Conservation (phyloP, 2,329 filamentous ascomycete genomes). For the Exophiala sideris region DNA sequence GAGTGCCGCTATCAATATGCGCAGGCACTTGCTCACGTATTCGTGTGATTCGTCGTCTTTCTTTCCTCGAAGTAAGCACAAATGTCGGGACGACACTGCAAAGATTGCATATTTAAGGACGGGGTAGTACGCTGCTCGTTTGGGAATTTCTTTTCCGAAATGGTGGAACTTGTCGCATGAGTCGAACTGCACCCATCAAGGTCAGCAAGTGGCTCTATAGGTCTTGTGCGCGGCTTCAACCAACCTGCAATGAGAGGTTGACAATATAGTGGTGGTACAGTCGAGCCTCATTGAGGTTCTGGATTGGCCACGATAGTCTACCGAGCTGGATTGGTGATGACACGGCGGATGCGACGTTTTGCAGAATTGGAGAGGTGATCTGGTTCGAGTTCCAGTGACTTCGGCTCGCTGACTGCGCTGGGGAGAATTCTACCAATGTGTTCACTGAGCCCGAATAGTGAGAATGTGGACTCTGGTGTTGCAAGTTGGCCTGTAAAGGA, state of each 20-base stretch:
- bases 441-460: not conserved
- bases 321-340: slow-evolving; percentile 7
- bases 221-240: not conserved
- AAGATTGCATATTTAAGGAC: slow-evolving; percentile 49
- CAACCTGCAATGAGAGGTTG: slow-evolving; percentile 35
- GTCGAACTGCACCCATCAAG: slow-evolving; percentile 29
- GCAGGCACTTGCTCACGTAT: slow-evolving; percentile 47
- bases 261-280: slow-evolving; percentile 36
- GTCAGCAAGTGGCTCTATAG: no score
- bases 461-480: slow-evolving; percentile 2
- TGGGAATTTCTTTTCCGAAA: slow-evolving; percentile 48
- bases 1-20: slow-evolving; percentile 46
- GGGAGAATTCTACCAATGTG: not conserved
- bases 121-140: slow-evolving; percentile 45
- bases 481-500: not conserved
- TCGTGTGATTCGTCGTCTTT: slow-evolving; percentile 43
- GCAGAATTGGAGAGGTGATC: not conserved
- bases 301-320: slow-evolving; percentile 10
- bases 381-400: not conserved
- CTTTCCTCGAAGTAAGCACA: slow-evolving; percentile 38
- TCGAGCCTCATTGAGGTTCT: slow-evolving; percentile 32
- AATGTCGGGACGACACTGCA: slow-evolving; percentile 45
- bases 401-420: not conserved
- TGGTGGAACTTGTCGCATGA: slow-evolving; percentile 36
- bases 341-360: not conserved